Percentiles rank a stretch among this genome's conserved stretches.
Conservation (phyloP, 108 stramenopile genomes). For the Skeletonema tropicum region DNA sequence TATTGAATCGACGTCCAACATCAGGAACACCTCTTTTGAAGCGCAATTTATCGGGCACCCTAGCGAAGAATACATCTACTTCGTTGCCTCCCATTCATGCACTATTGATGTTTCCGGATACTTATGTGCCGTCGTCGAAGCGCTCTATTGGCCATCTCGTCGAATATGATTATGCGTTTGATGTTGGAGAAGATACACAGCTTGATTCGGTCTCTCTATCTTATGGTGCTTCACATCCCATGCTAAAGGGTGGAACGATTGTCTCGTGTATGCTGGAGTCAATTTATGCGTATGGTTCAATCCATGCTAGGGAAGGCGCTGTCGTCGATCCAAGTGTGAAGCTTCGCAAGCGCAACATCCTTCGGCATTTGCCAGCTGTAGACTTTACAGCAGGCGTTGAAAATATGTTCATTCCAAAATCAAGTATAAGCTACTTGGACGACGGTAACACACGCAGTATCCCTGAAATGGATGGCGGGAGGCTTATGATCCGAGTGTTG, state of each 20-base stretch:
- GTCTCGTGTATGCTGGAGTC: slow-evolving; percentile 83
- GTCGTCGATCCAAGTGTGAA: slow-evolving; percentile 75
- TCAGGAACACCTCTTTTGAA: slow-evolving; percentile 13
- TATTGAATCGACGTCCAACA: slow-evolving; percentile 31
- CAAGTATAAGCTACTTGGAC: slow-evolving; percentile 78
- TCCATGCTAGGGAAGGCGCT: slow-evolving; percentile 78
- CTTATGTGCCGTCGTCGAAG: slow-evolving; percentile 41
- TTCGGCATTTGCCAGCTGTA: slow-evolving; percentile 86
- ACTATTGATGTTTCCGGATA: slow-evolving; percentile 77
- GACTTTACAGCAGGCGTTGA: slow-evolving; percentile 83
- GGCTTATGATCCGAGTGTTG: slow-evolving; percentile 65
- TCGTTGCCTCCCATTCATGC: slow-evolving; percentile 74
- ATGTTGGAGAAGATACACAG: slow-evolving; percentile 72
- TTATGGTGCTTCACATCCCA: slow-evolving; percentile 82
- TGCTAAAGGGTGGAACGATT: slow-evolving; percentile 86
- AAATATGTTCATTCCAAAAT: slow-evolving; percentile 82
- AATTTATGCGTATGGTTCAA: slow-evolving; percentile 80
- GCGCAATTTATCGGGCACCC: slow-evolving; percentile 3
- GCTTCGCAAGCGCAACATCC: slow-evolving; percentile 75
- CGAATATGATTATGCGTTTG: slow-evolving; percentile 85
- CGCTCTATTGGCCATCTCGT: slow-evolving; percentile 54
- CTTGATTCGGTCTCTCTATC: slow-evolving; percentile 82
- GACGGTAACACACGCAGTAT: slow-evolving; percentile 81
- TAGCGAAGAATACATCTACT: slow-evolving; percentile 39
- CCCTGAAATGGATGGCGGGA: slow-evolving; percentile 81